These are phyloP conservation scores for Ogataea naganishii DNA, from an alignment of 805 yeast species.

Conservation along the genomic window DNA sequence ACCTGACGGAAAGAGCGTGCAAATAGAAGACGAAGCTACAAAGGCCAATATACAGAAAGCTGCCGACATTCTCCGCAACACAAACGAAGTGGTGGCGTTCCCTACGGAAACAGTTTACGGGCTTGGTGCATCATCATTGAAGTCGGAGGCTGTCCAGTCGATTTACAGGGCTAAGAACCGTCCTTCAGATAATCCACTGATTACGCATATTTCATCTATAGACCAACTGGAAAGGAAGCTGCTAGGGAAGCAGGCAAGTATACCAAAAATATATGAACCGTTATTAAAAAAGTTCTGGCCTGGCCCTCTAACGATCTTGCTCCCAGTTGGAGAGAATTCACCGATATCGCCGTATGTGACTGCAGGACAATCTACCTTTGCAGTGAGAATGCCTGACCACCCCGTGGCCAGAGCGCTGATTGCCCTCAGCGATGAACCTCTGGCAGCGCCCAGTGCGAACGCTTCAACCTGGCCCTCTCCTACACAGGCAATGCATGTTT, in stretches of 20 bases:
- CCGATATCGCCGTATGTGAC: conserved; percentile 72
- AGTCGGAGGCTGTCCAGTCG: conserved; percentile 60
- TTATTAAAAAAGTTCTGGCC: conserved; percentile 82
- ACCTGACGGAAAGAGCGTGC: conserved; percentile 23
- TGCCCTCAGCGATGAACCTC: conserved; percentile 73
- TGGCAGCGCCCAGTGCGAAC: conserved; percentile 98
- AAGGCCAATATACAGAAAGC: conserved; percentile 46
- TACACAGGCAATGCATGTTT: conserved; percentile 80
- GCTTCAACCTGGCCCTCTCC: conserved; percentile 95
- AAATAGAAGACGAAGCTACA: conserved; percentile 45
- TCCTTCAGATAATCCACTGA: conserved; percentile 92
- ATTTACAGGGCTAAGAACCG: conserved; percentile 87
- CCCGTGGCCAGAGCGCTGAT: conserved; percentile 88
- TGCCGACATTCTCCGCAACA: conserved; percentile 39
- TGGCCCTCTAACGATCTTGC: conserved; percentile 83
- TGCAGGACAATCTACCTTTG: conserved; percentile 82
- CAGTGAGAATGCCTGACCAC: conserved; percentile 82
- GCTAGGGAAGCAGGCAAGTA: conserved; percentile 29
- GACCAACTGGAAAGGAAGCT: conserved; percentile 61
- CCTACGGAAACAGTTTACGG: conserved; percentile 99
- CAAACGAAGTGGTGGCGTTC: conserved; percentile 70
- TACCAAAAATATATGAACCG: conserved; percentile 62
- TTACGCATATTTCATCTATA: conserved; percentile 77
- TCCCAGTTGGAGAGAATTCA: conserved; percentile 46
- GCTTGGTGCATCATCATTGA: conserved; percentile 78